Evolutionary conservation across 352 stramenopile species (phyloP), one percentile per base, ranked within the genome.

Genomic region (Phytophthora fragariae): DNA sequence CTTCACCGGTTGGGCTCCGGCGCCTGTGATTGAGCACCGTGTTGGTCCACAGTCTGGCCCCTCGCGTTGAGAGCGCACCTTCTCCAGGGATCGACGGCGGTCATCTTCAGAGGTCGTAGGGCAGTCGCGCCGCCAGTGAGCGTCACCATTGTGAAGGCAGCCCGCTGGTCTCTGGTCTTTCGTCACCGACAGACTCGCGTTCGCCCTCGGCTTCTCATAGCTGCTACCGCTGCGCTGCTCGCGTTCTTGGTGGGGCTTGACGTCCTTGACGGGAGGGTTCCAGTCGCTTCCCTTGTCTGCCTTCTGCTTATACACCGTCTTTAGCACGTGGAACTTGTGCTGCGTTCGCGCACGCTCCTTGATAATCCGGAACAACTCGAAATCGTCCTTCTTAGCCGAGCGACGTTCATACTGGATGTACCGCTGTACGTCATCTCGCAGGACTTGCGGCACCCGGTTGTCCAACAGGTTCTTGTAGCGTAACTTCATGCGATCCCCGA

Each of bases 281-380:
- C 37, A 59, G 33, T 53, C 47, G 9, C 3, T 24, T 6, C 7
- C 6, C 52, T 62, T 68, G 1, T 56, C 62, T 4, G 21, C 1
- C 37, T 60, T 68, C 21, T 37, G 61, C 21, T 60, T 68, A 17
- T 55, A 56, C 52, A 62, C 62, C 14, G 55, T 19, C 3, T 15
- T 56, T 21, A 62, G 10, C n/a, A 68, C 24, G 53, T 61, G 53
- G 7, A 62, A 68, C 21, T 49, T 60, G 17, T 68, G 37, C 27
- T 68, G 62, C 37, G 33, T 55, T 9, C 29, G 9, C 4, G 62
- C 52, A 21, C 62, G 62, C 3, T 68, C 62, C 27, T 56, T 61
- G 41, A 62, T 56, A 39, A 62, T 54, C 1, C 24, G 2, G 21
- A 62, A 62, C 21, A 68, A 37, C 52, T 61, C 29, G 15, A 57